phyloP scores from a whole-genome alignment of 768 basidiomycete genomes.

The Neoboletus magnificus region DNA sequence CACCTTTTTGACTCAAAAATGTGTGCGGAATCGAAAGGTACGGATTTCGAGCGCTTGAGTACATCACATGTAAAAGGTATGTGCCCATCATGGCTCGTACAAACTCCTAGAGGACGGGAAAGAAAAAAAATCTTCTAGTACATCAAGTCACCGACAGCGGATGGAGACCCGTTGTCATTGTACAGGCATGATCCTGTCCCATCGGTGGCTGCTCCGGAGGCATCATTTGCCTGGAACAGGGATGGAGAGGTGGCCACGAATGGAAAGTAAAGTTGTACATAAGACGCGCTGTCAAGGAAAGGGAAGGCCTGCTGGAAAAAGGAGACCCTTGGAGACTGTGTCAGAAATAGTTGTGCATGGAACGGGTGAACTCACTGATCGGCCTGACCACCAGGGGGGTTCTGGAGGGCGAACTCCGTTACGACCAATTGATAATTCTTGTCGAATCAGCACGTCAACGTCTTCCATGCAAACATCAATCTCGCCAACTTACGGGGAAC shows the following conservation, averaged over 20 bases:
- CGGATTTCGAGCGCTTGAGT: too few species aligned
- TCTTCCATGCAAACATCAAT: background rate
- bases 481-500: constrained; percentile 25
- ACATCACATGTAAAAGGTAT: background rate
- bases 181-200: constrained; percentile 35
- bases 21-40: background rate
- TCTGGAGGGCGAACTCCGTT: constrained; percentile 33
- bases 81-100: background rate
- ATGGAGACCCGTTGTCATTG: constrained; percentile 28
- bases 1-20: background rate
- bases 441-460: background rate
- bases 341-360: background rate
- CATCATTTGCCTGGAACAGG: constrained; percentile 22
- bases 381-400: constrained; percentile 30
- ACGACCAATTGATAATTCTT: constrained; percentile 27
- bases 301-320: constrained; percentile 34
- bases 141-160: constrained; percentile 27
- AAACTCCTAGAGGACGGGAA: too few species aligned
- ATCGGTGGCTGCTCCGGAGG: constrained; percentile 5
- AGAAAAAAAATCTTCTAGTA: background rate
- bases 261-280: constrained; percentile 36
- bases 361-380: constrained; percentile 24
- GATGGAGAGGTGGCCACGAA: constrained; percentile 34
- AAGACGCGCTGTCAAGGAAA: constrained; percentile 34
- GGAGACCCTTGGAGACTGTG: constrained; percentile 18